Evolutionary conservation across 2,329 filamentous ascomycete genomes (phyloP), one percentile per base, ranked within the genome.

Genomic region (Colletotrichum spinosum): DNA sequence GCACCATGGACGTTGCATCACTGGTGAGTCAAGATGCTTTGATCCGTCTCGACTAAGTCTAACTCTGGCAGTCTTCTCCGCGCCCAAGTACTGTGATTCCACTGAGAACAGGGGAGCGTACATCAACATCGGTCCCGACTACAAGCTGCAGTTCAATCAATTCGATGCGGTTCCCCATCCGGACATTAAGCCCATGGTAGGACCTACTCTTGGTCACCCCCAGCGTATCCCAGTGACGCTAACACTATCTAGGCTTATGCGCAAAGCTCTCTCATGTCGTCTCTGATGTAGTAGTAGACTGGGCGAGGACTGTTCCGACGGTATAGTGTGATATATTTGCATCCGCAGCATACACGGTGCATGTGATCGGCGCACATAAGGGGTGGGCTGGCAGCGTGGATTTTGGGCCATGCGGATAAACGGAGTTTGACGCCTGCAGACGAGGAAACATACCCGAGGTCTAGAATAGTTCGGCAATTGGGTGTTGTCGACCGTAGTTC

Each of bases 81-180:
- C 96, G 34, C 96, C 96, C 44, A 97, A 90, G 79, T 99, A 99
- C 79, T 99, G 96, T 80, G 96, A 99, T 77, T 93, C 93, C 72
- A 98, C 96, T 1, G 95, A 97, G 82, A 99, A 99, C 81, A 96
- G 94, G 82, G 96, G 96, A 69, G 96, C 96, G 15, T 99, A 97
- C 79, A 99, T 99, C 86, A 98, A 99, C 80, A 91, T 99, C 69
- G 92, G 92, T 38, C 87, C 92, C 13, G 92, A 97, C 68, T 93
- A 97, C 77, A 97, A 97, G 84, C 90, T 98, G 72, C 83, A 93
- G 42, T 99, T 92, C 81, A 88, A 96, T 77, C 91, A 97, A 76
- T 99, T 99, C 72, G 94, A 98, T 72, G 96, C 96, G 8, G 96
- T 99, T 58, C 94, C 94, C 68, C 96, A 99, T 83, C 96, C 96